phyloP scores from a whole-genome alignment of 495 filamentous ascomycete species.

The Neurospora sp. region DNA sequence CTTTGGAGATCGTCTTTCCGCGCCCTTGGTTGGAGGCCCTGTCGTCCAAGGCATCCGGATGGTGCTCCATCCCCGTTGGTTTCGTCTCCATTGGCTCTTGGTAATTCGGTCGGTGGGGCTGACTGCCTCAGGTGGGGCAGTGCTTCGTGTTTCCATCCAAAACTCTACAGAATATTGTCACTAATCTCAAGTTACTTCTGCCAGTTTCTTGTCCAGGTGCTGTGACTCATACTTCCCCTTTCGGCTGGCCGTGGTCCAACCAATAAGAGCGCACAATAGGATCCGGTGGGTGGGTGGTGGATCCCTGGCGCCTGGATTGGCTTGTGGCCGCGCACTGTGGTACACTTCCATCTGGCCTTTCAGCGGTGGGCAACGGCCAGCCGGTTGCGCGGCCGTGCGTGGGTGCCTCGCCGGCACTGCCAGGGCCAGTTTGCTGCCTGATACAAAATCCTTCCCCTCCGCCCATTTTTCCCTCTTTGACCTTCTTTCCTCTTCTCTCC shows the following conservation, averaged over 20 bases:
- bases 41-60: background rate
- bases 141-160: background rate
- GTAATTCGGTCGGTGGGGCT: background rate
- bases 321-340: background rate
- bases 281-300: background rate
- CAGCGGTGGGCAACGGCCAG: background rate
- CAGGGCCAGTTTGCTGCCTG: conserved; percentile 22
- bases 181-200: too few relatives aligned
- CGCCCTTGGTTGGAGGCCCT: background rate
- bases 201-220: background rate
- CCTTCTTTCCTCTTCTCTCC: conserved; percentile 13
- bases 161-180: background rate
- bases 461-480: conserved; percentile 13
- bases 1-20: background rate
- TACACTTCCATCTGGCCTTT: background rate
- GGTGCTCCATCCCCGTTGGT: background rate
- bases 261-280: conserved; percentile 6
- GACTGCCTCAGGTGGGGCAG: conserved; percentile 2
- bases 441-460: conserved; percentile 20
- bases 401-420: background rate
- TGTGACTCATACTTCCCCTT: conserved; percentile 25
- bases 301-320: background rate
- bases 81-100: background rate
- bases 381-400: background rate
- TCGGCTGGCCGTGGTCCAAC: conserved; percentile 14